Base-by-base conservation (phyloP, 1,284 basidiomycete species). In the Laetiporus sulphureus region DNA sequence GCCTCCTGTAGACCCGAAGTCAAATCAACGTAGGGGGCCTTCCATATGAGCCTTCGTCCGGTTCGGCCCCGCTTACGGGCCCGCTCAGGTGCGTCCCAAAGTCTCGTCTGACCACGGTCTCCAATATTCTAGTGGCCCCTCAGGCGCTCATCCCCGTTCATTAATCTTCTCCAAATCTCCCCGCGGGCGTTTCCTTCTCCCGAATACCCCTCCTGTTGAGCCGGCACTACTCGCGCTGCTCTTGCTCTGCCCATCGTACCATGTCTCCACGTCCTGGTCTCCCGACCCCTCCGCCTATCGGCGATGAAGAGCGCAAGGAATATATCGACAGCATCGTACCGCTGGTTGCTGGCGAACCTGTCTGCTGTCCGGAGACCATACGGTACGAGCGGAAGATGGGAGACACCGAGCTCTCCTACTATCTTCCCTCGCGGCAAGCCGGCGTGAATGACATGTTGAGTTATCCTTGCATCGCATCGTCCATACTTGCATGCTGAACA, bases 401-500 rank as follows among this genome's bases (percentile, higher is more conserved):
- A 6, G 72, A 83, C 45, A 82, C 73, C 8, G 82, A 85, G 57
- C 57, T 71, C 4, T 83, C 82, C 3, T 89, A 88, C 58, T 89
- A 75, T 55, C 68, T 88, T 8, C 85, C 83, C 2, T 78, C 79
- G 3, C 71, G 85, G 16, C 76, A 75, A 36, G 73, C 68, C 44
- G 87, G 87, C 11, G 86, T 89, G 20, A 90, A 90, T 53, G 87
- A 91, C 59, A 89, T 90, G 87, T 87, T n/a, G 55, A 44, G 72
- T 57, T 8, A 27, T 7, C 7, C 8, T 27, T n/a, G n/a, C n/a
- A n/a, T 7, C 25, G 29, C 33, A 20, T 19, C 18, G 16, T 37
- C 31, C 43, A 18, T 32, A 20, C 20, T 33, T 13, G 15, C 7
- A 34, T 47, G 40, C 36, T 34, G 23, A 41, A 34, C 27, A 25